These are phyloP conservation scores for Claviceps sp. DNA, from an alignment of 2,329 filamentous ascomycete species.

Conservation along the genomic window DNA sequence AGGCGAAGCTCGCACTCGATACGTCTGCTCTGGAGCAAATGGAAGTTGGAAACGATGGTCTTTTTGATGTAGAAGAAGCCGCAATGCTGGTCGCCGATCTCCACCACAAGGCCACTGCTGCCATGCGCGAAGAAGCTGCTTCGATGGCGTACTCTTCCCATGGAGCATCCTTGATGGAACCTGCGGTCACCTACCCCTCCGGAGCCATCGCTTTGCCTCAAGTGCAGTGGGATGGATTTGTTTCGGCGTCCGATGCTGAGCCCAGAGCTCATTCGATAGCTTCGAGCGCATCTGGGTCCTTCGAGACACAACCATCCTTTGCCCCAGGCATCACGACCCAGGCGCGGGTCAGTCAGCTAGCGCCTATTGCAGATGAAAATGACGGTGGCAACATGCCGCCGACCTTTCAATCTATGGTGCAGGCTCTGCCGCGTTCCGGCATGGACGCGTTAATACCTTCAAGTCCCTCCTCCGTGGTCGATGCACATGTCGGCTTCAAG, in stretches of 20 bases:
- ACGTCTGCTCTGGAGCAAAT: constrained; percentile 82
- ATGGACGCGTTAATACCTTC: constrained; percentile 59
- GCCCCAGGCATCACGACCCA: constrained; percentile 39
- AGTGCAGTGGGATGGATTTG: constrained; percentile 84
- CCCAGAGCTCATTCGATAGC: constrained; percentile 63
- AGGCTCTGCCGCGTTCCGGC: constrained; percentile 54
- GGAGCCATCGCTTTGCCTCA: constrained; percentile 72
- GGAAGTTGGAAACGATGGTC: constrained; percentile 76
- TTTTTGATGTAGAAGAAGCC: constrained; percentile 92
- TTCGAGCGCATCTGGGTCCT: constrained; percentile 50
- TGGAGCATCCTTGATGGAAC: constrained; percentile 60
- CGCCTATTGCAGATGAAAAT: constrained; percentile 53
- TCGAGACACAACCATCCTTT: constrained; percentile 54
- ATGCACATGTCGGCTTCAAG: constrained; percentile 51
- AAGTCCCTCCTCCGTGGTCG: constrained; percentile 61
- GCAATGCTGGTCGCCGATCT: constrained; percentile 98
- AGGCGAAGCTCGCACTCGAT: constrained; percentile 67
- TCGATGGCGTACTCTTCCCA: constrained; percentile 62
- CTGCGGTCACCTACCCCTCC: constrained; percentile 61
- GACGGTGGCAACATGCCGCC: constrained; percentile 49
- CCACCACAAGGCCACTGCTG: constrained; percentile 79
- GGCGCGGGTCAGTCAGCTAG: constrained; percentile 48
- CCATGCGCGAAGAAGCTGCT: constrained; percentile 45
- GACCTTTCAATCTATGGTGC: constrained; percentile 57
- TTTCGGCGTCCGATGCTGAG: constrained; percentile 56